A percentile compares a stretch with the other conserved stretches of the same genome.
phyloP scores from a whole-genome alignment of 108 stramenopile species.

The Ochromonas danica region DNA sequence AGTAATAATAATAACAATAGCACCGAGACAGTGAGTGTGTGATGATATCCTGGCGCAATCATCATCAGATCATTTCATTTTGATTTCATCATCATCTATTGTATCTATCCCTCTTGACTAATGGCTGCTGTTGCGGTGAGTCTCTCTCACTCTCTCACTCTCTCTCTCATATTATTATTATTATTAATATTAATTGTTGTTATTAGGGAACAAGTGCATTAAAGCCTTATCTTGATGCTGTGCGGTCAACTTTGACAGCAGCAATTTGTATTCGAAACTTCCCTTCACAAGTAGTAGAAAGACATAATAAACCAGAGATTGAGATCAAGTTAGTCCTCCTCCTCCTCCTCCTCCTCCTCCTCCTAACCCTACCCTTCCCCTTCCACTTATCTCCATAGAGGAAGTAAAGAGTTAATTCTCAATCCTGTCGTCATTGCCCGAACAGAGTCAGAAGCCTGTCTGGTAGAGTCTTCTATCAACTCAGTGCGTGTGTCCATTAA shows the following conservation, averaged over 20 bases:
- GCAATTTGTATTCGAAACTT: slow-evolving; percentile 65
- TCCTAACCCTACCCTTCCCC: too few species aligned
- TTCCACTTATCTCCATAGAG: too few species aligned
- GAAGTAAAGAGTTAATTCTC: slow-evolving; percentile 59
- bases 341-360: not conserved
- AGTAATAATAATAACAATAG: too few species aligned
- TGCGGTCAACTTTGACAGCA: slow-evolving; percentile 55
- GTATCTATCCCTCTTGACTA: too few species aligned
- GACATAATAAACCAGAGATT: slow-evolving; percentile 71
- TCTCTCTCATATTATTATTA: too few species aligned
- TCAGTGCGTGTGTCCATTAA: slow-evolving; percentile 61
- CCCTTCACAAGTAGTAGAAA: slow-evolving; percentile 64
- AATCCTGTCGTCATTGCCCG: slow-evolving; percentile 63
- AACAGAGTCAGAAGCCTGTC: slow-evolving; percentile 57
- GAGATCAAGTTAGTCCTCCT: slow-evolving; percentile 48
- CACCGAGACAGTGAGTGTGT: too few species aligned
- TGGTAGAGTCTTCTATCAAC: slow-evolving; percentile 66
- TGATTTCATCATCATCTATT: too few species aligned
- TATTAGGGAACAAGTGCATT: slow-evolving; percentile 41
- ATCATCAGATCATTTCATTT: too few species aligned
- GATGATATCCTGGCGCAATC: too few species aligned
- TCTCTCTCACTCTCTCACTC: too few species aligned
- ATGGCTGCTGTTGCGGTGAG: too few species aligned
- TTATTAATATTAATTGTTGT: too few species aligned
- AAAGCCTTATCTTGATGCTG: slow-evolving; percentile 55